Evolutionary conservation across 2,329 filamentous ascomycete genomes (phyloP), one percentile per base, ranked within the genome.

Genomic region (Dactylellina haptotyla): DNA sequence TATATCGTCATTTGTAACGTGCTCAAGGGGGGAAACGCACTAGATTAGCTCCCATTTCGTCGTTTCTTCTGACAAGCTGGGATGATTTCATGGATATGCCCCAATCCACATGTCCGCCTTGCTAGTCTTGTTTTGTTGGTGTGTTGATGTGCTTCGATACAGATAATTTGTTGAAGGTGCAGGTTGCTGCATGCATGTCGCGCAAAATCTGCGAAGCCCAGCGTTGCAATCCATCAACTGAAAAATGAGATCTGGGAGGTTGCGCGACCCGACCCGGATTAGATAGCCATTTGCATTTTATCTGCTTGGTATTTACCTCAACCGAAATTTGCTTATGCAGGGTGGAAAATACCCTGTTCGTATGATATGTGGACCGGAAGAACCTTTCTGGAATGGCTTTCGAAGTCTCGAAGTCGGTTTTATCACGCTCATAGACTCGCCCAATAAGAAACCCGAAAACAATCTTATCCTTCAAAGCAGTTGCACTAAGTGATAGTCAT

Each of bases 261-360:
- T 73, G 56, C 53, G 61, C 67, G 67, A 65, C 67, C 66, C 59
- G 51, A 72, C 57, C 46, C 53, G 58, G 58, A 51, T 63, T 54
- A 50, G 62, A 74, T 57, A 59, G 58, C 45, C 48, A 59, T 26
- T 62, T 73, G 56, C 56, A 56, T 75, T 75, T 69, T 69, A 63
- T 62, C 37, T 56, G 50, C 39, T 64, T 69, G 46, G 63, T 75
- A 69, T 75, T 75, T 75, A 63, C 70, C 70, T 75, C 70, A 73
- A 61, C 69, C 69, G 69, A 73, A 73, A 73, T 73, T 73, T 73
- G 69, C 45, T 73, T 48, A 59, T 65, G 61, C 69, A 73, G 69
- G 69, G 61, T 34, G 25, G 45, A 28, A 30, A 28, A 46, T 37
- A 64, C 58, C 66, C 25, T 64, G 41, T 37, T 14, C 25, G 51